Evolutionary conservation across 2,329 filamentous ascomycete genomes (phyloP).

Genomic region (Claviceps capensis): DNA sequence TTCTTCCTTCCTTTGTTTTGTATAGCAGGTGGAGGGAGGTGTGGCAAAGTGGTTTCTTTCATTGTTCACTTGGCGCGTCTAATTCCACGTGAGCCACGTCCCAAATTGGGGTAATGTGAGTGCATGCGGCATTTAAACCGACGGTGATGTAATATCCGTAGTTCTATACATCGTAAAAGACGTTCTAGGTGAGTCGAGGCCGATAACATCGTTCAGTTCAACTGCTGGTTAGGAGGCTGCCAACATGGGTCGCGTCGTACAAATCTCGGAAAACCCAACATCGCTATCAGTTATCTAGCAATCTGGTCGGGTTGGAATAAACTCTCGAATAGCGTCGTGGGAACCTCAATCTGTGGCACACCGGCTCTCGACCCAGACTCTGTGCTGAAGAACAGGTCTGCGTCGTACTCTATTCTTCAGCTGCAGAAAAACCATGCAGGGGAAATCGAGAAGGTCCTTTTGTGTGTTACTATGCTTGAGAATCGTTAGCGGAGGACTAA

Average conservation of each 20-base stretch:
- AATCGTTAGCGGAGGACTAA: too few species aligned
- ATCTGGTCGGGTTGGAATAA: neutral
- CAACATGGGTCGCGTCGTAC: neutral
- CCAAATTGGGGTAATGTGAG: neutral
- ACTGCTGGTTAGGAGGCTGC: too few species aligned
- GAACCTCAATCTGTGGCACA: neutral
- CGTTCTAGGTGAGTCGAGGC: neutral
- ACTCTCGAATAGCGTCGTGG: neutral
- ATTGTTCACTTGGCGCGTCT: too few species aligned
- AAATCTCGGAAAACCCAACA: neutral
- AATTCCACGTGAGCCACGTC: neutral
- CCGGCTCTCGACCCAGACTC: neutral
- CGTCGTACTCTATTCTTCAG: neutral
- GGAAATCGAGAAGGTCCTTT: too few species aligned
- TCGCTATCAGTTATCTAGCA: neutral
- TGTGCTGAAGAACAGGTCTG: neutral
- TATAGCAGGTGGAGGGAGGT: too few species aligned
- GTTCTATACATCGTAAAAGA: neutral
- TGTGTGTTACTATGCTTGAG: too few species aligned
- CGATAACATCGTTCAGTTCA: too few species aligned
- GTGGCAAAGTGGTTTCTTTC: too few species aligned
- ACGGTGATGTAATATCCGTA: neutral
- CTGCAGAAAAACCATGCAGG: too few species aligned
- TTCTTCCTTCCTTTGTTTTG: neutral
- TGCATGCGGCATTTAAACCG: neutral